phyloP scores from a whole-genome alignment of 495 filamentous ascomycete species.

The Penicillium atrosanguineum region DNA sequence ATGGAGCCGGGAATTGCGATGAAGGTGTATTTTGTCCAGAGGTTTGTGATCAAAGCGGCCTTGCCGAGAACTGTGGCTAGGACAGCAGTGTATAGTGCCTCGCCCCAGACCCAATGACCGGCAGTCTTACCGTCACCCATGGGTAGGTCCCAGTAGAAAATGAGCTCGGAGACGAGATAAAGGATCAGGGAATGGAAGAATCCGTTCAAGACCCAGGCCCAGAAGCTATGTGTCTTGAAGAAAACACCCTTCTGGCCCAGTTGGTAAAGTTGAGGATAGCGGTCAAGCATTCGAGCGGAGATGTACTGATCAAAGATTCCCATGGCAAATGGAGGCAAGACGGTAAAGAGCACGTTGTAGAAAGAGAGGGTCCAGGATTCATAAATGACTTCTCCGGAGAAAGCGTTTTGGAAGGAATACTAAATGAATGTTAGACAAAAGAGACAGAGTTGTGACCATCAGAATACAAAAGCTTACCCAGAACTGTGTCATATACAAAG shows the following conservation, averaged over 20 bases:
- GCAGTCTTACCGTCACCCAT: constrained; percentile 71
- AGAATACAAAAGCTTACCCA: constrained; percentile 62
- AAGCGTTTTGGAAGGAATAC: constrained; percentile 98
- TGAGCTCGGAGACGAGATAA: constrained; percentile 77
- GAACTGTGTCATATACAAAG: constrained; percentile 98
- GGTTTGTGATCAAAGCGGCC: constrained; percentile 89
- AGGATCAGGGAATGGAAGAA: constrained; percentile 94
- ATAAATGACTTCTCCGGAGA: constrained; percentile 97
- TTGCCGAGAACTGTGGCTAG: constrained; percentile 93
- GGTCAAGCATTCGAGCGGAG: constrained; percentile 90
- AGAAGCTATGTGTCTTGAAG: constrained; percentile 89
- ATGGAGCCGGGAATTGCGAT: constrained; percentile 94
- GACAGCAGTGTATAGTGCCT: constrained; percentile 84
- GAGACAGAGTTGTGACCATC: background rate
- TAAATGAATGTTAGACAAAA: constrained; percentile 39
- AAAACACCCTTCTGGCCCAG: constrained; percentile 89
- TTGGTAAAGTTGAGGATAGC: constrained; percentile 95
- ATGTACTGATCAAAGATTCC: constrained; percentile 99
- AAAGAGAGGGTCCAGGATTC: constrained; percentile 99
- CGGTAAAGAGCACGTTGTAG: constrained; percentile 99
- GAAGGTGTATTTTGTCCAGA: constrained; percentile 98
- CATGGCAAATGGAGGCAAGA: constrained; percentile 88
- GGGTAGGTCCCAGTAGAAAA: constrained; percentile 76
- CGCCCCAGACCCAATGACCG: constrained; percentile 98
- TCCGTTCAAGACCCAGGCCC: constrained; percentile 87